A percentile compares a stretch with the other conserved stretches of the same genome.
Evolutionary conservation across 1,284 basidiomycete genomes (phyloP).

Genomic region (Earliella scabrosa): DNA sequence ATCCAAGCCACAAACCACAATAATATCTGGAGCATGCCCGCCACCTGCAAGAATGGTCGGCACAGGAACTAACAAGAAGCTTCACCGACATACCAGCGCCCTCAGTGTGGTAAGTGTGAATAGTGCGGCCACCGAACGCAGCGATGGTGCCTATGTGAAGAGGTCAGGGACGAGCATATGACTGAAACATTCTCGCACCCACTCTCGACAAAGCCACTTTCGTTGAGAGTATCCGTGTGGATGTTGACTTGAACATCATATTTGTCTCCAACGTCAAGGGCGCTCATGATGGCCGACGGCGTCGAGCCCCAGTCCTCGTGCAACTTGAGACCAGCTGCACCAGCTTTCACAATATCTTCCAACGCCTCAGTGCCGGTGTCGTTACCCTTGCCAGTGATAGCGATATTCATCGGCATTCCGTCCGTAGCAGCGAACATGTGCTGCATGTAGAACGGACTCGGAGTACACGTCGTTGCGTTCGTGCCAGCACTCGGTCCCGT

Average conservation of each 20-base stretch:
- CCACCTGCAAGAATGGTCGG: slow-evolving; percentile 58
- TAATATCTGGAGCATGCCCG: slow-evolving; percentile 98
- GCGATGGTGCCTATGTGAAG: slow-evolving; percentile 75
- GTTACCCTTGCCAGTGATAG: slow-evolving; percentile 93
- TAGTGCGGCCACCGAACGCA: slow-evolving; percentile 90
- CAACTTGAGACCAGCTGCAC: slow-evolving; percentile 91
- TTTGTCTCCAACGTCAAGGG: slow-evolving; percentile 85
- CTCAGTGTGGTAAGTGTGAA: slow-evolving; percentile 98
- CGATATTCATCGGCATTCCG: slow-evolving; percentile 89
- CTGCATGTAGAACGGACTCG: slow-evolving; percentile 85
- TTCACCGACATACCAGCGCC: slow-evolving; percentile 72
- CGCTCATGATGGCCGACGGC: slow-evolving; percentile 82
- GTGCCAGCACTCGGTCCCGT: slow-evolving; percentile 93
- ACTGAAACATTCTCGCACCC: slow-evolving; percentile 30
- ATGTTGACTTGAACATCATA: slow-evolving; percentile 99
- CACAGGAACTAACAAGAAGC: background rate
- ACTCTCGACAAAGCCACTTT: slow-evolving; percentile 93
- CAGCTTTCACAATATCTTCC: slow-evolving; percentile 86
- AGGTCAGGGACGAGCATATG: background rate
- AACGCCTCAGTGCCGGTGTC: slow-evolving; percentile 78
- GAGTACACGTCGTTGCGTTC: slow-evolving; percentile 95
- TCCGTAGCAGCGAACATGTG: slow-evolving; percentile 93
- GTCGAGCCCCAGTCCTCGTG: slow-evolving; percentile 99
- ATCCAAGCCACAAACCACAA: slow-evolving; percentile 88
- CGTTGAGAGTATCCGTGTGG: slow-evolving; percentile 96